These are phyloP conservation scores for Epipyxis sp. DNA, from an alignment of 108 stramenopile species.

Conservation along the genomic window DNA sequence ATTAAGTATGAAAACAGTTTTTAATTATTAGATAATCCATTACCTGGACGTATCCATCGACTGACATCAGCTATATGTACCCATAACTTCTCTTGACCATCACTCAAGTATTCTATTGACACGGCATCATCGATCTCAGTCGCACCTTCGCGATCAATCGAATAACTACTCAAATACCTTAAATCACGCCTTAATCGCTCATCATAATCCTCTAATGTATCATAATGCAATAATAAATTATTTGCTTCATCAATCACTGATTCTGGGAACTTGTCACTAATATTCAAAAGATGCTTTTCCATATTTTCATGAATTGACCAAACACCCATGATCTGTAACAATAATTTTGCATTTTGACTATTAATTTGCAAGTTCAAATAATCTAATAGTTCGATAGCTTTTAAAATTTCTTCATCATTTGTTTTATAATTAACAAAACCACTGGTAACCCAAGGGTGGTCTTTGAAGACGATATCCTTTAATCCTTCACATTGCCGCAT, in stretches of 20 bases:
- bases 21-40: too few relatives aligned
- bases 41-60: background rate
- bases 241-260: background rate
- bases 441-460: background rate
- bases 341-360: background rate
- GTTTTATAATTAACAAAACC: too few relatives aligned
- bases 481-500: background rate
- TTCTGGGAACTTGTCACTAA: background rate
- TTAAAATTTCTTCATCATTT: background rate
- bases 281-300: background rate
- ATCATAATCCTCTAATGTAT: background rate
- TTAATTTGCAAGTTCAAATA: background rate
- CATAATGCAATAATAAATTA: background rate
- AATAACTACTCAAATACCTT: background rate
- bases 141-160: background rate
- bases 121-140: conserved; percentile 5
- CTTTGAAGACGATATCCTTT: background rate
- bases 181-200: background rate
- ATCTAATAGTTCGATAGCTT: background rate
- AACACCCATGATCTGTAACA: background rate
- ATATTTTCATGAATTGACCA: conserved; percentile 5
- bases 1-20: too few relatives aligned
- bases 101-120: background rate
- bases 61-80: conserved; percentile 20
- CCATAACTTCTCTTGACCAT: background rate